phyloP scores from a whole-genome alignment of 805 yeast genomes.

The Metschnikowia baotianmanensis region DNA sequence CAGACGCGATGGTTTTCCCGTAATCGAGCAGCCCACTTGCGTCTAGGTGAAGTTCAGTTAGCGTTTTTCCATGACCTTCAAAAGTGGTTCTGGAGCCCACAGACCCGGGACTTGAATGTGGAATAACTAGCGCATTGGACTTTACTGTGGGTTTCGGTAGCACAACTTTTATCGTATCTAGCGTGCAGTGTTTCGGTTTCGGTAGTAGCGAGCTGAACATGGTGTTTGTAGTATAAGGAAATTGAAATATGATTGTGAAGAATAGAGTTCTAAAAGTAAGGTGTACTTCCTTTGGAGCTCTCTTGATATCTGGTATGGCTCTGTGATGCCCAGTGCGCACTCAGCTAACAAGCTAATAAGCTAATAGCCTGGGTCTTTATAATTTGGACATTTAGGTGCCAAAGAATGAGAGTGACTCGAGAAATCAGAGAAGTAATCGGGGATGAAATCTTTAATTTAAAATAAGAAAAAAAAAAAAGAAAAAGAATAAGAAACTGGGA shows the following conservation, averaged over 20 bases:
- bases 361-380: no score
- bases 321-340: no score
- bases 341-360: no score
- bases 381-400: no score
- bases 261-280: no score
- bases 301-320: no score
- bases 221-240: neutral
- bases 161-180: slow-evolving; percentile 14
- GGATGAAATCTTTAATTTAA: no score
- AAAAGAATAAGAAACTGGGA: neutral
- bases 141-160: slow-evolving; percentile 8
- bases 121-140: slow-evolving; percentile 7
- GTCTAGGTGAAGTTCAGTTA: slow-evolving; percentile 26
- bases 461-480: neutral
- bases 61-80: no score
- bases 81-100: slow-evolving; percentile 8
- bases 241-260: no score
- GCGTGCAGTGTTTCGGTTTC: slow-evolving; percentile 28
- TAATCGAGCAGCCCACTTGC: slow-evolving; percentile 29
- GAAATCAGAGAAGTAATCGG: no score
- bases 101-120: neutral
- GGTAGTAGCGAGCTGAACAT: slow-evolving; percentile 39
- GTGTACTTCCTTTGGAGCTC: no score
- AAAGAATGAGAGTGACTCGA: no score
- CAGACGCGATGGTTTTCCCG: slow-evolving; percentile 24